These are phyloP conservation scores for Sporothrix sp. DNA, from an alignment of 2,329 filamentous ascomycete species.

Conservation along the genomic window DNA sequence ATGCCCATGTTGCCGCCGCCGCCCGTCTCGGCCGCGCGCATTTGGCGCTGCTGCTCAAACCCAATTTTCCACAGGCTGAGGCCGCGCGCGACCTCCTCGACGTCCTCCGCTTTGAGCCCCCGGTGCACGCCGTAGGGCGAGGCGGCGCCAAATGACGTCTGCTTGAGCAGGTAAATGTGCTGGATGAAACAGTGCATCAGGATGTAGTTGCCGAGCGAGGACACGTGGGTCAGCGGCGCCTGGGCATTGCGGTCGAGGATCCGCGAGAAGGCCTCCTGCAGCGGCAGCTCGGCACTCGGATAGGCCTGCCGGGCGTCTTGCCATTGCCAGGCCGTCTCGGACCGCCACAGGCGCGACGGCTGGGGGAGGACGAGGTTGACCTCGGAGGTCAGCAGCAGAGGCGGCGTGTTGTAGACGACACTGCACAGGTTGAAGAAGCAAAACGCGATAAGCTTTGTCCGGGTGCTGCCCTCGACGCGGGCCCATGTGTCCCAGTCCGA, in stretches of 20 bases:
- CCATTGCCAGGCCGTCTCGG: conserved; percentile 50
- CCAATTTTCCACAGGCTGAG: conserved; percentile 48
- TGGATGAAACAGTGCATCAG: conserved; percentile 64
- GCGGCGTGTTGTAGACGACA: conserved; percentile 51
- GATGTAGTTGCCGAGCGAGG: conserved; percentile 58
- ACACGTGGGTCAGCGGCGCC: conserved; percentile 39
- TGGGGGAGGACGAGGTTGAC: conserved; percentile 46
- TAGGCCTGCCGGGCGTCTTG: conserved; percentile 45
- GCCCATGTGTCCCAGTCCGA: conserved; percentile 53
- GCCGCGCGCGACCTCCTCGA: conserved; percentile 46
- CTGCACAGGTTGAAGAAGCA: conserved; percentile 55
- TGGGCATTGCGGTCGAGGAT: conserved; percentile 44
- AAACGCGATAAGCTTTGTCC: conserved; percentile 51
- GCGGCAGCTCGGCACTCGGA: conserved; percentile 39
- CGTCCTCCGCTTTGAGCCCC: conserved; percentile 43
- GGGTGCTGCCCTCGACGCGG: conserved; percentile 44
- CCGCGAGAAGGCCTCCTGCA: conserved; percentile 48
- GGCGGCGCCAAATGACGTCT: conserved; percentile 44
- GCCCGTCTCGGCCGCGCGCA: conserved; percentile 39
- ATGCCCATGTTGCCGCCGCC: conserved; percentile 22
- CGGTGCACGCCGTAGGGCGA: conserved; percentile 41
- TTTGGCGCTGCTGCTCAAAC: conserved; percentile 47
- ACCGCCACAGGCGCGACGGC: conserved; percentile 47
- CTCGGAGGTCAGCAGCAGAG: conserved; percentile 48
- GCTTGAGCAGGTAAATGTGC: conserved; percentile 60